A percentile compares a stretch with the other conserved stretches of the same genome.
Evolutionary conservation across 2,329 filamentous ascomycete species (phyloP).

Genomic region (Ampelomyces quisqualis): DNA sequence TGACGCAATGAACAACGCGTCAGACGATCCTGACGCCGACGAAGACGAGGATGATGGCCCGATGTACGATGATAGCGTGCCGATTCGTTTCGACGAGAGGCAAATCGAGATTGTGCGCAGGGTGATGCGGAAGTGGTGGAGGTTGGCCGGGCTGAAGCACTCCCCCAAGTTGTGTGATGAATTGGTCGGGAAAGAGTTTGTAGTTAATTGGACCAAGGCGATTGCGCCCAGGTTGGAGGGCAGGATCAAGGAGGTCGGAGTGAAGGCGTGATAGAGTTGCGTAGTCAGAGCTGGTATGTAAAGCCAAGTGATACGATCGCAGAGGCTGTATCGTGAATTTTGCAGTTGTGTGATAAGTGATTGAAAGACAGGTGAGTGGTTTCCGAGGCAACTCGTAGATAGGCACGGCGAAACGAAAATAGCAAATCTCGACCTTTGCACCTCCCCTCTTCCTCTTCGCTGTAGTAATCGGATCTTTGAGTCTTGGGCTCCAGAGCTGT

Average conservation of each 20-base stretch:
- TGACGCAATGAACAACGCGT: conserved; percentile 18
- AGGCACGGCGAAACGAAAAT: no score
- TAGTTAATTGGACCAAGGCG: conserved; percentile 72
- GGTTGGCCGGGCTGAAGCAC: conserved; percentile 62
- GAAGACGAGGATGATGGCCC: conserved; percentile 44
- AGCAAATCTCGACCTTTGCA: no score
- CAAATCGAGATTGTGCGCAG: conserved; percentile 65
- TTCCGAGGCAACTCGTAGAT: no score
- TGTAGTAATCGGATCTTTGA: no score
- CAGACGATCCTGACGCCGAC: conserved; percentile 37
- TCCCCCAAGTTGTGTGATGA: conserved; percentile 53
- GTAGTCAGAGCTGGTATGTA: neutral
- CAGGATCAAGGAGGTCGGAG: conserved; percentile 57
- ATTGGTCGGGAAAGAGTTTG: conserved; percentile 60
- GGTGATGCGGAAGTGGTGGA: conserved; percentile 72
- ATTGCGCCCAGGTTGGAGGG: conserved; percentile 78
- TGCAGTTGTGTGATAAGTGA: no score
- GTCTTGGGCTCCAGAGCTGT: no score
- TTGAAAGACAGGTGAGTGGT: no score
- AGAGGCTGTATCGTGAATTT: no score
- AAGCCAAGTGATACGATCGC: neutral
- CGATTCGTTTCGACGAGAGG: conserved; percentile 37
- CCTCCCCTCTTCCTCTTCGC: no score
- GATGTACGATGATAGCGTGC: conserved; percentile 49
- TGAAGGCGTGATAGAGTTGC: neutral